Evolutionary conservation across 2,329 filamentous ascomycete species (phyloP), one percentile per base, ranked within the genome.

Genomic region (Monilinia laxa): DNA sequence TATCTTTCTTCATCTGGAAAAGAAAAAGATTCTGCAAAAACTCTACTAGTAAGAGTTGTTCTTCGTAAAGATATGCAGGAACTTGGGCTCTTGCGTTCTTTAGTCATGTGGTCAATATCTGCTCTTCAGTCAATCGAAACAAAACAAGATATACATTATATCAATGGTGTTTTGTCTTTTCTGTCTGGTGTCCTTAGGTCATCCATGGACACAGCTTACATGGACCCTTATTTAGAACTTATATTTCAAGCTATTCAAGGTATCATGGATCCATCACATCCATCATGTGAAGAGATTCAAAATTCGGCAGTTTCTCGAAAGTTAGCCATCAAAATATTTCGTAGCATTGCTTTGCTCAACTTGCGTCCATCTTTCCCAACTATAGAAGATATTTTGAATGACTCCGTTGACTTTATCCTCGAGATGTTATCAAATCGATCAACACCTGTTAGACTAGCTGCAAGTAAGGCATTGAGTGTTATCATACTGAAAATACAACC

Each of bases 391-490:
- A 81, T 90, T 75, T 77, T 96, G 20, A 94, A 98, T 78, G 88
- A 89, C 40, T 86, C 90, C 5, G 92, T 99, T 71, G 90, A 93
- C 64, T 88, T 91, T 73, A 83, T 97, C 3, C 83, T 99, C 3
- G 89, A 92, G 68, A 84, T 85, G 16, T 81, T 98, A 1, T 87
- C 87, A 2, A 95, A 99, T 76, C 91, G 91, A 68, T 93, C 98
- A 74, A 97, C 93, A 0, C 92, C 93, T 0, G 93, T 99, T 16
- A 85, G 95, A 49, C 86, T 97, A 73, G 90, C 94, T 42, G 92
- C 94, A 25, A 97, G 93, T 77, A 99, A 99, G 79, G 91, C 93
- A 4, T 84, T 98, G 55, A 96, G 93, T 77, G 85, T 96, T 64
- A 87, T 98, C 71, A 90, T 93, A 0, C 81, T 96, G 62, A 93